phyloP scores from a whole-genome alignment of 805 yeast species.

The Candida xyloterini region DNA sequence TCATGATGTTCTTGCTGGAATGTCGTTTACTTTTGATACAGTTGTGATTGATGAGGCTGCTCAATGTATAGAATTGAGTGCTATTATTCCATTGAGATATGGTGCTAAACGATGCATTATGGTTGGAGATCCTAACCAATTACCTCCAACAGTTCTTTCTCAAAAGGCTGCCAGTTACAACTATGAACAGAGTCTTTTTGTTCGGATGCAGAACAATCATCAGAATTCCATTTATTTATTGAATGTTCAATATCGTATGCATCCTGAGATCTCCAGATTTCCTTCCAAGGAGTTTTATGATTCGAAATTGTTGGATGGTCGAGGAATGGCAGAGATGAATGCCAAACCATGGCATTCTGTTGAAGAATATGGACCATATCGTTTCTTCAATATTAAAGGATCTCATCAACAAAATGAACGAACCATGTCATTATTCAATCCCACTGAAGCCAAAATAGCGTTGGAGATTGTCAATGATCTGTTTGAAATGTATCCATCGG shows the following conservation, averaged over 20 bases:
- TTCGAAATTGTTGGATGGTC: slow-evolving; percentile 73
- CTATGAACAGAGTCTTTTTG: slow-evolving; percentile 91
- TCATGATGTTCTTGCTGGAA: slow-evolving; percentile 73
- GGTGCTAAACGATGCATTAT: slow-evolving; percentile 88
- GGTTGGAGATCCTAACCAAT: slow-evolving; percentile 98
- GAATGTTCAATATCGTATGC: slow-evolving; percentile 96
- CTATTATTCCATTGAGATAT: slow-evolving; percentile 86
- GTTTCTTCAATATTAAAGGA: slow-evolving; percentile 69
- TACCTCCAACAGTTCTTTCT: slow-evolving; percentile 95
- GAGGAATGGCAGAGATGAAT: slow-evolving; percentile 58
- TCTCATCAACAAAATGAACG: slow-evolving; percentile 60
- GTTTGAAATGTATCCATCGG: slow-evolving; percentile 43
- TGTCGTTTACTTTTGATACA: slow-evolving; percentile 79
- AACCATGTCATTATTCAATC: slow-evolving; percentile 70
- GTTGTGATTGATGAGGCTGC: slow-evolving; percentile 97
- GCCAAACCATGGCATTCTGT: slow-evolving; percentile 71
- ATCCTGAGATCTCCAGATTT: slow-evolving; percentile 82
- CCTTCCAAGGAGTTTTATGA: slow-evolving; percentile 84
- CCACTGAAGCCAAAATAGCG: slow-evolving; percentile 69
- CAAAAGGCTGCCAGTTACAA: slow-evolving; percentile 75
- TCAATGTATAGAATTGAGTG: slow-evolving; percentile 91
- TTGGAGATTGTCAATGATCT: slow-evolving; percentile 61
- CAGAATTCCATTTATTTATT: slow-evolving; percentile 64
- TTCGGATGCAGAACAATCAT: slow-evolving; percentile 77
- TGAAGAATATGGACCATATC: slow-evolving; percentile 64